Evolutionary conservation across 108 stramenopile genomes (phyloP), one percentile per base, ranked within the genome.

Genomic region (Skeletonema potamos): DNA sequence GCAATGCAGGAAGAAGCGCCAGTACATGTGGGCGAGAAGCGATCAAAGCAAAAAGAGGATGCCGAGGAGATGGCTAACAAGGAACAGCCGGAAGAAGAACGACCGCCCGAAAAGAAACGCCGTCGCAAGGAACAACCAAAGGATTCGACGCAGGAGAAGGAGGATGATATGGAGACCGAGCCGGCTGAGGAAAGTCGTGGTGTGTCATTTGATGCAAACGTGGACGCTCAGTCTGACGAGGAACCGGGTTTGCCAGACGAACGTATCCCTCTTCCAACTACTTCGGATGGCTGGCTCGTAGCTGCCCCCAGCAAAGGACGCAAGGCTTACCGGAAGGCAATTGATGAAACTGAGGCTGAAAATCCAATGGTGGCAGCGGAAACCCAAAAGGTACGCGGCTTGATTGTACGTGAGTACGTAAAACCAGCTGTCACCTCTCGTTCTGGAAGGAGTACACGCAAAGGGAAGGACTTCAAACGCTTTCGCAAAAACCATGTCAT

Each of bases 201-300:
- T 30, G 66, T 34, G 27, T 17, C 29, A 57, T 36, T 62, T 27
- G n/a, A 46, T 41, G 17, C 27, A 48, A 57, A 46, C 43, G 34
- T 57, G 34, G 54, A 58, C 37, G 61, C 28, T 17, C 73, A 75
- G 24, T 70, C 59, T 37, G 55, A 61, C 24, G 76, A 77, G 24
- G 77, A 70, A 37, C 73, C 73, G n/a, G 68, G 77, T 18, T 28
- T 73, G 17, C 82, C 77, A 1, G 73, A 68, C 1, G 73, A 79
- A 27, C 65, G 82, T 1, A 77, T 64, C 36, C 41, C 73, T 10
- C 77, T 79, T 10, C 73, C 77, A 33, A 63, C 65, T 0, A 70
- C 77, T 18, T 60, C 72, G 0, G 77, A 82, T 51, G 82, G 82
- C 8, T 82, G 82, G 82, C 64, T 72, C 13, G 66, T 79, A 13